Conservation (phyloP, 108 stramenopile species). For the Cyclotella choctawhatcheeana region DNA sequence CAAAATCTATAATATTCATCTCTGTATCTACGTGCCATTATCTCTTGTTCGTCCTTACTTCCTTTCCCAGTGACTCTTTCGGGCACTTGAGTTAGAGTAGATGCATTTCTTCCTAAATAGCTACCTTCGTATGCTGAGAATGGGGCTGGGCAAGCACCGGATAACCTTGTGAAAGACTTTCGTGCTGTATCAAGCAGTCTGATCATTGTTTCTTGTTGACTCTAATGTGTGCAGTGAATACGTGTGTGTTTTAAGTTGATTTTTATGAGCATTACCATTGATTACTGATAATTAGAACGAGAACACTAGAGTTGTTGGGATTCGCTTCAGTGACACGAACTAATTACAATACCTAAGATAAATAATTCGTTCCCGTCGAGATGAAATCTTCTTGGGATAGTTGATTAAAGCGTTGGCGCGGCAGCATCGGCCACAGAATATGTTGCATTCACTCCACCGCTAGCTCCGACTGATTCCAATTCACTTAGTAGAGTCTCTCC, state of each 20-base stretch:
- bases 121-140: too few relatives aligned
- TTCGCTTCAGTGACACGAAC: background rate
- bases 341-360: too few relatives aligned
- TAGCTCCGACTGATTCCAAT: conserved; percentile 75
- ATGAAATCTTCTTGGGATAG: conserved; percentile 1
- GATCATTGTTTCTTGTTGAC: conserved; percentile 18
- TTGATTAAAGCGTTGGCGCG: background rate
- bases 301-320: background rate
- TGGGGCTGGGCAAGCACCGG: conserved; percentile 25
- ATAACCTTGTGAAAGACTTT: conserved; percentile 12
- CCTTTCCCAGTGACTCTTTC: background rate
- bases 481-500: conserved; percentile 70
- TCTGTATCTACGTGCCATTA: background rate
- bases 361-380: too few relatives aligned
- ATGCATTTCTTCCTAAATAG: conserved; percentile 1
- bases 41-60: conserved; percentile 21
- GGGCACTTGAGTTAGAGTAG: conserved; percentile 6
- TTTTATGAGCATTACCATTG: background rate
- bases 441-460: conserved; percentile 31
- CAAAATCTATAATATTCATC: conserved; percentile 8
- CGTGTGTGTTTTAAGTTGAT: background rate
- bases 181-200: conserved; percentile 7
- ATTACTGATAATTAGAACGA: background rate
- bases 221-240: too few relatives aligned
- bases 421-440: background rate